Evolutionary conservation across 805 yeast species (phyloP), one percentile per base, ranked within the genome.

Genomic region (Kluyveromyces aestuarii): DNA sequence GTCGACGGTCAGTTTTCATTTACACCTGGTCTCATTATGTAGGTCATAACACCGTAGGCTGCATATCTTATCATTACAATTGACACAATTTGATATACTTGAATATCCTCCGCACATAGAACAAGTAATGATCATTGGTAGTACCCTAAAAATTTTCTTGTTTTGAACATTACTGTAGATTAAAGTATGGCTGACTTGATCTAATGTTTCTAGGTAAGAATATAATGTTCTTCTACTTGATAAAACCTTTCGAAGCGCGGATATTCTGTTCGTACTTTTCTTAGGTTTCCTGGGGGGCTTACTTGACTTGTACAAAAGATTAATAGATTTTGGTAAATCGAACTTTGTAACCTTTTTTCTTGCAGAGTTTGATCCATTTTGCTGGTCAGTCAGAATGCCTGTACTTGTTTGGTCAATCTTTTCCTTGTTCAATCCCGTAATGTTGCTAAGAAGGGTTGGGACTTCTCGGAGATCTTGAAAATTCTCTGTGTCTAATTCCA

Each of bases 11-110:
- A 30, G 14, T 5, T 2, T 30, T 30, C 35, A 30, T 54, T 58
- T 51, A 47, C 69, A 65, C 46, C 69, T 61, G 18, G 69, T 61
- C 42, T 65, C 69, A 48, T 60, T 62, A 49, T 65, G 69, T 33
- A 63, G 41, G 37, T 53, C 60, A 40, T 53, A 64, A 50, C 69
- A 65, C 16, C 53, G 56, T 17, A 65, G 50, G 8, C 65, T 62
- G 47, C 69, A 65, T 16, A 65, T 57, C 45, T 64, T 65, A 47
- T 59, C 62, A 2, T 57, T 56, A 51, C 69, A 65, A 17, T 55
- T 54, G 2, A 62, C 66, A 48, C 69, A 64, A 19, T 67, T 59
- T 4, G 68, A 58, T 18, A 63, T 55, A 44, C 66, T 59, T 27
- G 58, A 59, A 50, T 57, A 57, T 14, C 63, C 65, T 45, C 68